These are phyloP conservation scores for Rhododendron ovatum DNA, from an alignment of 148 eudicot species.

Conservation along the genomic window DNA sequence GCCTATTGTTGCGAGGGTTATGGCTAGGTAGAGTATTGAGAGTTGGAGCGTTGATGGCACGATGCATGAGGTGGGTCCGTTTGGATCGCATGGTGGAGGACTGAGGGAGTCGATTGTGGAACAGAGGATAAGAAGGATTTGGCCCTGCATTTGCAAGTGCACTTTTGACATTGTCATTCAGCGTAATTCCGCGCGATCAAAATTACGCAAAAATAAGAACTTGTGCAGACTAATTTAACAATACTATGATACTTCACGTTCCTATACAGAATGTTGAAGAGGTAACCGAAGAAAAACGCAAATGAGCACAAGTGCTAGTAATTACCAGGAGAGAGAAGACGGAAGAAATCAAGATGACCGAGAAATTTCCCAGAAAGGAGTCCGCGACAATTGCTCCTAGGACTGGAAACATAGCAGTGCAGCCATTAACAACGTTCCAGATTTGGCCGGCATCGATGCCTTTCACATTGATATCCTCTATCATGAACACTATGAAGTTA, in stretches of 20 bases:
- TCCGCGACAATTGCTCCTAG: constrained; percentile 44
- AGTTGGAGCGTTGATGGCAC: constrained; percentile 25
- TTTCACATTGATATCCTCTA: constrained; percentile 27
- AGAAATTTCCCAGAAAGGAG: constrained; percentile 40
- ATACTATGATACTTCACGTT: too few relatives aligned
- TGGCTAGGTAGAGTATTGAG: constrained; percentile 20
- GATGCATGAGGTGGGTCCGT: constrained; percentile 15
- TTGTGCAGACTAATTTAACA: not conserved
- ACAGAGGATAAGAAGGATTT: constrained; percentile 22
- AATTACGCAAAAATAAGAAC: not conserved
- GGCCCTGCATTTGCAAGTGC: constrained; percentile 22
- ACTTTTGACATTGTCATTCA: not conserved
- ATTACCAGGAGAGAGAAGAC: constrained; percentile 38
- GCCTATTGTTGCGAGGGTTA: constrained; percentile 27
- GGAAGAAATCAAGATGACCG: constrained; percentile 38
- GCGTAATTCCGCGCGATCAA: not conserved
- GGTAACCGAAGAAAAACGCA: too few relatives aligned
- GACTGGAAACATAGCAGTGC: constrained; percentile 24
- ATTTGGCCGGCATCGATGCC: constrained; percentile 32
- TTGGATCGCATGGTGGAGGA: constrained; percentile 23
- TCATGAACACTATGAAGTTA: constrained; percentile 36
- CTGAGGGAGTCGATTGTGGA: constrained; percentile 18
- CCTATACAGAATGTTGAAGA: too few relatives aligned
- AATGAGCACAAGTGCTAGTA: not conserved
- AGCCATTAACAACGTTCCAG: constrained; percentile 22